Evolutionary conservation across 495 filamentous ascomycete species (phyloP), one percentile per base, ranked within the genome.

Genomic region (Neurospora sp.): DNA sequence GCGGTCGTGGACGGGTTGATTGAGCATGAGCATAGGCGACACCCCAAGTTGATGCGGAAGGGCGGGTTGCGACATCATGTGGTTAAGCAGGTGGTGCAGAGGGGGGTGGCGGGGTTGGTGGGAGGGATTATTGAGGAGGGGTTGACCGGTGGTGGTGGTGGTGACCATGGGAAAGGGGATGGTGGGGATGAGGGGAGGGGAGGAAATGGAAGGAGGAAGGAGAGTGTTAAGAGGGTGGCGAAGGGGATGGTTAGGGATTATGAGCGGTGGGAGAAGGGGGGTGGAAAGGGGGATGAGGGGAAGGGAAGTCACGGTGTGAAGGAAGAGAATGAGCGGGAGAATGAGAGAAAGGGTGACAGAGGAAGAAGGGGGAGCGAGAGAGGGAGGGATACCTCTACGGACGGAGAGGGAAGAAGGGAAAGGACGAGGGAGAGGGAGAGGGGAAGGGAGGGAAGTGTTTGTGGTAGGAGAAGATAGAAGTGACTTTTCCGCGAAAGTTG

Each of bases 1-100:
- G 80, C 80, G 14, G 72, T 74, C 2, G 77, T 80, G 8, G 80
- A 81, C 69, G 79, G 75, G 0, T 77, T 79, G 8, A 76, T 80
- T 41, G 74, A 75, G 20, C 70, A 71, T 16, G 73, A 71, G 45
- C 70, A 75, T 27, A 7, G 14, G 1, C 22, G 53, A 0, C 53
- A 65, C 4, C 53, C 53, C 14, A 65, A 65, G 53, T 75, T 78
- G n/a, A 75, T 77, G 59, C 69, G 71, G 1, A 79, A 79, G 72
- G 79, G 79, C 47, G 77, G 77, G 20, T 27, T 80, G 18, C 22
- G 75, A 20, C 77, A 80, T 42, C 72, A 72, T n/a, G 61, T 77
- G 12, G 74, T 79, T 70, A 69, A 72, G 38, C 77, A 79, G 73
- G 76, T 73, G 27, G 73, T 74, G 20, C 74, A 77, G 41, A 41